These are phyloP conservation scores for Articulospora tetracladia DNA, from an alignment of 495 filamentous ascomycete species.

Conservation along the genomic window DNA sequence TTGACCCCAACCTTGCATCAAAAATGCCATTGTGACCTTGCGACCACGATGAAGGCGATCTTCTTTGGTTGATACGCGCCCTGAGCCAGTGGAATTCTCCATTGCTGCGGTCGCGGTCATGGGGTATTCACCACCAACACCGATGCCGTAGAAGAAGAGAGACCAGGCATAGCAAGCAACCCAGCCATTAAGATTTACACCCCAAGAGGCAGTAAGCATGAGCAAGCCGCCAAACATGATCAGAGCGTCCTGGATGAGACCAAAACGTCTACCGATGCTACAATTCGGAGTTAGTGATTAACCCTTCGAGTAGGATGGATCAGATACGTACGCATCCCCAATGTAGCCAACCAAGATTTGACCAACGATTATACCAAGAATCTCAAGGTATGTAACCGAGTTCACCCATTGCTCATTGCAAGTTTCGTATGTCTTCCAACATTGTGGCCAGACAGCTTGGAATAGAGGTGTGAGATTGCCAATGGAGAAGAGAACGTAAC, in stretches of 20 bases:
- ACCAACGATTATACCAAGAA: slow-evolving; percentile 84
- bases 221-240: slow-evolving; percentile 88
- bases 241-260: slow-evolving; percentile 85
- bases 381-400: slow-evolving; percentile 79
- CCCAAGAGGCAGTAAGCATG: slow-evolving; percentile 87
- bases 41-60: slow-evolving; percentile 91
- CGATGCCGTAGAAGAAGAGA: slow-evolving; percentile 85
- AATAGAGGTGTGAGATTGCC: slow-evolving; percentile 82
- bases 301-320: background rate
- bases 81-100: slow-evolving; percentile 83
- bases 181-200: slow-evolving; percentile 78
- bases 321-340: slow-evolving; percentile 24
- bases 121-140: slow-evolving; percentile 91
- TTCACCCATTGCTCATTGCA: slow-evolving; percentile 74
- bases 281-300: background rate
- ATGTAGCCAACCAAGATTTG: slow-evolving; percentile 71
- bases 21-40: slow-evolving; percentile 86
- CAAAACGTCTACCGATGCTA: slow-evolving; percentile 83
- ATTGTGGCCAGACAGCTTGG: slow-evolving; percentile 58
- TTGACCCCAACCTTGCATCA: slow-evolving; percentile 98
- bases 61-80: slow-evolving; percentile 80
- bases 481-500: slow-evolving; percentile 81
- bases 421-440: slow-evolving; percentile 60
- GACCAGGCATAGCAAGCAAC: slow-evolving; percentile 90
- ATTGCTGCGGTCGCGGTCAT: slow-evolving; percentile 95